Evolutionary conservation across 176 grass and related monocot species (phyloP), one percentile per base, ranked within the genome.

Genomic region (Canna indica): DNA sequence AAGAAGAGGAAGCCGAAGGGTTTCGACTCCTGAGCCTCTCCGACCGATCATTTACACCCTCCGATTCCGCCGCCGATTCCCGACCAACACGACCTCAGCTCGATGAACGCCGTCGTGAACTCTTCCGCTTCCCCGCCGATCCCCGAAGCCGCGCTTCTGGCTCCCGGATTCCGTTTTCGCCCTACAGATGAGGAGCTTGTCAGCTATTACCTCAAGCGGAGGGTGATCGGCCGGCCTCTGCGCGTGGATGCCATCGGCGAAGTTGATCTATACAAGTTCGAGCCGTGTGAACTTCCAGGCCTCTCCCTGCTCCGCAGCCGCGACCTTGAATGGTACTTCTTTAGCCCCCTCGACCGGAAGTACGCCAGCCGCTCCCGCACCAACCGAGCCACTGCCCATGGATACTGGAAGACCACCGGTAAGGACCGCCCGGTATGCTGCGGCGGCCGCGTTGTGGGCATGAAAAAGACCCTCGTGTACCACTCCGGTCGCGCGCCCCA

Each of bases 401-500:
- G 93, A 1, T 97, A 97, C 84, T 97, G 93, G 93, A 97, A 97
- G 84, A 97, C 93, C 39, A 97, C 93, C 4, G 93, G 93, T 0
- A 97, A 97, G 86, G 93, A 97, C 61, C 81, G 93, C 26, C 81
- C 84, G 77, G 84, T 97, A 48, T 80, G 77, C 74, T 69, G 88
- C 24, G 86, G 86, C 0, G 8, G 56, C 7, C 72, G 73, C 36
- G 9, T 90, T 24, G 93, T 90, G 0, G 93, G 93, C 39, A 92
- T 97, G 88, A 97, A 97, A 84, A 97, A 92, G 77, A 97, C 93
- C 31, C 88, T 97, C 50, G 93, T 97, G 42, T 97, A 85, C 75
- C 93, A 97, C 71, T 75, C 78, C 6, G 93, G 93, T 0, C 81
- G 93, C 42, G 93, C 93, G 3, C 86, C 93, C 1, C 85, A 79